Evolutionary conservation across 192 early-diverging fungal species (phyloP).

Genomic region (Umbelopsis sp.): DNA sequence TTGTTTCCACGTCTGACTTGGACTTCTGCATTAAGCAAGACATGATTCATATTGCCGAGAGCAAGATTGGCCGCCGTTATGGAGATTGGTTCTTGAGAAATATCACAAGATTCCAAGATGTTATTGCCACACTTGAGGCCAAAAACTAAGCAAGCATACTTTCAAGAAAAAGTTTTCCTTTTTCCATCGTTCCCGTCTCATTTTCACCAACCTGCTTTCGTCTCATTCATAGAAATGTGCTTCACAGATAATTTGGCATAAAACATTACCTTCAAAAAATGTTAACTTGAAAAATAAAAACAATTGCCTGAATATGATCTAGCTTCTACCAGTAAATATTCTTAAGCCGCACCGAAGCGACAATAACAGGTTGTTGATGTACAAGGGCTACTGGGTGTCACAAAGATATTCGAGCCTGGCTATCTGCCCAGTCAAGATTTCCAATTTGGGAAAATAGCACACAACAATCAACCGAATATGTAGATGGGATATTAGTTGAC

Average conservation of each 20-base stretch:
- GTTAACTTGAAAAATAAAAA: no score
- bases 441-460: conserved; percentile 13
- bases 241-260: conserved; percentile 5
- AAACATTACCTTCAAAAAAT: no score
- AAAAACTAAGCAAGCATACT: conserved; percentile 30
- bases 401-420: no score
- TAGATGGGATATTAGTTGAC: background rate
- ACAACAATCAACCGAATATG: conserved; percentile 23
- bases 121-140: conserved; percentile 38
- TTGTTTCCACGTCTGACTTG: conserved; percentile 78
- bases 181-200: background rate
- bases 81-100: conserved; percentile 97
- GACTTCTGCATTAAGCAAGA: conserved; percentile 95
- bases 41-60: conserved; percentile 94
- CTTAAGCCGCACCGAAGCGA: no score
- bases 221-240: conserved; percentile 17
- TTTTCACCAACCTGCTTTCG: background rate
- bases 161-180: conserved; percentile 2
- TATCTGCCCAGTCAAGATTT: background rate
- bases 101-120: conserved; percentile 87
- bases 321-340: no score
- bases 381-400: no score
- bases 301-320: no score
- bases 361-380: no score
- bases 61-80: conserved; percentile 89